Percentiles rank a stretch among this genome's conserved stretches.
phyloP scores from a whole-genome alignment of 2,329 filamentous ascomycete genomes.

The Helotiales sp. region DNA sequence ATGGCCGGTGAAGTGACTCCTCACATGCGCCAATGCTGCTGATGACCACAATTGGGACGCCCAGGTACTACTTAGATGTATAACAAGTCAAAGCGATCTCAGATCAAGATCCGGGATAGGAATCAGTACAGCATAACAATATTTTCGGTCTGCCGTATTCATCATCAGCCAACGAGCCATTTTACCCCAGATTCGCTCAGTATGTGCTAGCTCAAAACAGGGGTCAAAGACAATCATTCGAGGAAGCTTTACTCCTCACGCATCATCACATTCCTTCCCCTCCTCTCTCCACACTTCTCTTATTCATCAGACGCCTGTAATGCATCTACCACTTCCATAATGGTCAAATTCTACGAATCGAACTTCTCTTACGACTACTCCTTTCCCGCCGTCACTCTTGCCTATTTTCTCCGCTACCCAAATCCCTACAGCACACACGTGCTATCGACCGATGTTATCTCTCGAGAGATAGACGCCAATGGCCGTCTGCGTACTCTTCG shows the following conservation, averaged over 20 bases:
- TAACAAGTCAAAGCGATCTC: too few relatives aligned
- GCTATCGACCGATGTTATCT: constrained; percentile 79
- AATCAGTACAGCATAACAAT: too few relatives aligned
- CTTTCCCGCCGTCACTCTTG: constrained; percentile 82
- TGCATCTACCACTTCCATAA: constrained; percentile 25
- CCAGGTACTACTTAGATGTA: too few relatives aligned
- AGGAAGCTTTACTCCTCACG: constrained; percentile 6
- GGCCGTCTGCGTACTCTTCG: constrained; percentile 76
- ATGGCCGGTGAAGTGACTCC: background rate
- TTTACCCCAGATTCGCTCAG: constrained; percentile 24
- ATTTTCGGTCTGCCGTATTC: too few relatives aligned
- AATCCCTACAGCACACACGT: constrained; percentile 85
- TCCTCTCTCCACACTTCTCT: constrained; percentile 7
- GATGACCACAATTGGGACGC: too few relatives aligned
- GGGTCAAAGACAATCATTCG: constrained; percentile 1
- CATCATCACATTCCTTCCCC: constrained; percentile 12
- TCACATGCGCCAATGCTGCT: background rate
- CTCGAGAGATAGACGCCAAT: constrained; percentile 70
- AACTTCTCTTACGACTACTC: constrained; percentile 77
- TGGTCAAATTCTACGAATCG: constrained; percentile 45
- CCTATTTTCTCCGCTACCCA: constrained; percentile 87
- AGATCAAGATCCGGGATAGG: too few relatives aligned
- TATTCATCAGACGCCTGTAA: constrained; percentile 14
- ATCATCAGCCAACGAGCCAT: too few relatives aligned
- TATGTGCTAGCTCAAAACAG: constrained; percentile 5